These are phyloP conservation scores for Lantana camara DNA, from an alignment of 257 asterid genomes.

Conservation along the genomic window DNA sequence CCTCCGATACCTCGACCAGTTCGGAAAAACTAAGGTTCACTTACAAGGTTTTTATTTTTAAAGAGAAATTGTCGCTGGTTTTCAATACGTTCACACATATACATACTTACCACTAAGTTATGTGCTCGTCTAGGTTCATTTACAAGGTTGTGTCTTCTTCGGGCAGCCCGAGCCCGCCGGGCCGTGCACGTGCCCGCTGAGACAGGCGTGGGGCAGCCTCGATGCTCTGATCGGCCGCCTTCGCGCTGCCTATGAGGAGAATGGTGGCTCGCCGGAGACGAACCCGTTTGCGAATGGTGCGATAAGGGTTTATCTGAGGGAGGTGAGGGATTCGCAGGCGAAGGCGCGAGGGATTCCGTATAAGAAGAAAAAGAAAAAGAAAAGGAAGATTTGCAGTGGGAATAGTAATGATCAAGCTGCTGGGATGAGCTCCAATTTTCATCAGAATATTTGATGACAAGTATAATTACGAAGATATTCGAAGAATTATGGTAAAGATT, in stretches of 20 bases:
- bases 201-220: conserved; percentile 95
- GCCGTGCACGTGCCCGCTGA: conserved; percentile 70
- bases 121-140: no score
- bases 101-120: no score
- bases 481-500: conserved; percentile 22
- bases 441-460: conserved; percentile 33
- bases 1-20: conserved; percentile 76
- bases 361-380: conserved; percentile 76
- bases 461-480: background rate
- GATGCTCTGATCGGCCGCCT: conserved; percentile 86
- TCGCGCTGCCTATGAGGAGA: conserved; percentile 85
- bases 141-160: conserved; percentile 66
- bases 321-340: conserved; percentile 74
- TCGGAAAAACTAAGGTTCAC: conserved; percentile 92
- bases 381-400: conserved; percentile 14
- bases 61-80: no score
- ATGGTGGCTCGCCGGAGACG: conserved; percentile 70
- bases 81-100: no score
- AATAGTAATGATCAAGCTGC: no score
- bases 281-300: conserved; percentile 90
- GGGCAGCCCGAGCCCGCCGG: conserved; percentile 84
- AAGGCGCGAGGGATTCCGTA: conserved; percentile 87
- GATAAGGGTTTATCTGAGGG: conserved; percentile 67
- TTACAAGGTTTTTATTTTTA: conserved; percentile 52
- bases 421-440: conserved; percentile 31